Evolutionary conservation across 495 filamentous ascomycete genomes (phyloP).

Genomic region (Aspergillus diversus): DNA sequence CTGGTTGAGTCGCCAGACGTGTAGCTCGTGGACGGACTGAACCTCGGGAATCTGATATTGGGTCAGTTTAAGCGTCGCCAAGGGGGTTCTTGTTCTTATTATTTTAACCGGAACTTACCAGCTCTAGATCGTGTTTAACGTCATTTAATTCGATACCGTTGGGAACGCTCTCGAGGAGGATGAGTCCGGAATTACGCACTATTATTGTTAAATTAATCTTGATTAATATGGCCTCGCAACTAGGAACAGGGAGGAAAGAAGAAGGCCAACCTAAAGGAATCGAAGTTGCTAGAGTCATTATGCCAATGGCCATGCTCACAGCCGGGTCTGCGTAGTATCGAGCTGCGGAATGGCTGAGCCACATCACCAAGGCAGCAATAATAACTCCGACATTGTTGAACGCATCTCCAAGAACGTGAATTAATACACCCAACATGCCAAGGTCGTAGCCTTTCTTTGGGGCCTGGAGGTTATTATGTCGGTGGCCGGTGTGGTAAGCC

Average conservation of each 20-base stretch:
- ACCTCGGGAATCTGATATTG: conserved; percentile 45
- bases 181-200: conserved; percentile 50
- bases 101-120: conserved; percentile 26
- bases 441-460: conserved; percentile 33
- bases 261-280: conserved; percentile 41
- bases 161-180: conserved; percentile 84
- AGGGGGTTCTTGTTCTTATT: neutral
- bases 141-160: conserved; percentile 73
- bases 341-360: conserved; percentile 41
- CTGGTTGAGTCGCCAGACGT: conserved; percentile 58
- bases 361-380: conserved; percentile 48
- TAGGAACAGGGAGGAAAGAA: neutral
- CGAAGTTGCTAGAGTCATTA: conserved; percentile 48
- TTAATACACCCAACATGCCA: conserved; percentile 51
- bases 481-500: neutral
- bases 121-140: conserved; percentile 72
- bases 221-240: neutral
- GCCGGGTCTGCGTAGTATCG: conserved; percentile 55
- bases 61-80: neutral
- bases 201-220: neutral
- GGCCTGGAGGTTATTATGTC: conserved; percentile 5
- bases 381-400: conserved; percentile 56
- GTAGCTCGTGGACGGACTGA: conserved; percentile 52
- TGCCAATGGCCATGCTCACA: conserved; percentile 47
- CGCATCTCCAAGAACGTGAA: conserved; percentile 55